Conservation (phyloP, 176 grass and related monocot genomes). For the Rhynchospora pubera region DNA sequence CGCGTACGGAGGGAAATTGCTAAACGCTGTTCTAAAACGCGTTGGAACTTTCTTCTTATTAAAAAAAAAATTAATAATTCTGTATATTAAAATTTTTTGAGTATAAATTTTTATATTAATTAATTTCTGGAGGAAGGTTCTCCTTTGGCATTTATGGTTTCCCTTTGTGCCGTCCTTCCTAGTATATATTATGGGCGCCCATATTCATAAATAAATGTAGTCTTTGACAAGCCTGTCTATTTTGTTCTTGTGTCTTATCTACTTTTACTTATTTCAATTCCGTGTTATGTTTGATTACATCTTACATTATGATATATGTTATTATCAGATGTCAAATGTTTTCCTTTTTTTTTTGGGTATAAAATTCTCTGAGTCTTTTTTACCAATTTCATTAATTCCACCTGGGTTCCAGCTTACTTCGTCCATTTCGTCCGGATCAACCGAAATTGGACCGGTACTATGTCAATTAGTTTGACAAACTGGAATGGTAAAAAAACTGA, state of each 20-base stretch:
- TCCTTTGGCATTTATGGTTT: not conserved
- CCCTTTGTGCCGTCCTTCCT: not conserved
- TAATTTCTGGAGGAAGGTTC: not conserved
- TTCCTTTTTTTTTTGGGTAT: not conserved
- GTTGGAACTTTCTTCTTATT: no score
- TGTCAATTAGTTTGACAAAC: not conserved
- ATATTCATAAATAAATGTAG: no score
- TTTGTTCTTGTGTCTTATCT: not conserved
- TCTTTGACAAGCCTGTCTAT: not conserved
- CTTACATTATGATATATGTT: not conserved
- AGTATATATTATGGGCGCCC: no score
- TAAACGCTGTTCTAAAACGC: no score
- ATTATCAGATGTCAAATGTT: not conserved
- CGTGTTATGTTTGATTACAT: not conserved
- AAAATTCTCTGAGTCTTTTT: not conserved
- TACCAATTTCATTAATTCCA: not conserved
- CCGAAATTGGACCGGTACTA: not conserved
- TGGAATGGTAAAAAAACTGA: not conserved
- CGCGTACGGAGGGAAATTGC: no score
- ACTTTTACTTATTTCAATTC: not conserved
- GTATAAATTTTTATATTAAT: no score
- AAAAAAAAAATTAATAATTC: no score
- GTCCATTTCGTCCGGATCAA: not conserved
- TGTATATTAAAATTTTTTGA: no score
- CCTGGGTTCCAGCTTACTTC: not conserved